These are phyloP conservation scores for Theobroma cacao DNA, from an alignment of 345 rosid genomes.

Conservation along the genomic window DNA sequence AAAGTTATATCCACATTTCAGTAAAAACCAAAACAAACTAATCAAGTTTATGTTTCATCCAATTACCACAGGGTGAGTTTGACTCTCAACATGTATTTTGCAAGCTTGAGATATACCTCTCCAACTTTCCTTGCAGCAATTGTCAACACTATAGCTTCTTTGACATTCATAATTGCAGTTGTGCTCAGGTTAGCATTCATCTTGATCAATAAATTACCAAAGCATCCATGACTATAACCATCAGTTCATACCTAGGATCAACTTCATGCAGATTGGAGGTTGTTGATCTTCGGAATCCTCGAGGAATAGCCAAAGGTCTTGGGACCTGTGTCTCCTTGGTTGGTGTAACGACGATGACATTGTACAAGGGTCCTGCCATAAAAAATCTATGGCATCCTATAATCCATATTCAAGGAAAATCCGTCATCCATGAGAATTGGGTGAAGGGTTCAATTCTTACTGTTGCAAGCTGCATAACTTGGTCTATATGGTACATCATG, in stretches of 20 bases:
- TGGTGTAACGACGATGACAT: slow-evolving; percentile 55
- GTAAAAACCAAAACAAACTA: not conserved
- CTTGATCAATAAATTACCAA: not conserved
- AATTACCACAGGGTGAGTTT: slow-evolving; percentile 48
- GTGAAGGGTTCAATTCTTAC: slow-evolving; percentile 58
- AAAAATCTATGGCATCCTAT: slow-evolving; percentile 38
- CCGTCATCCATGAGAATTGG: slow-evolving; percentile 44
- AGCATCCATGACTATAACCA: not conserved
- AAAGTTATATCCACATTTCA: not conserved
- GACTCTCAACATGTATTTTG: slow-evolving; percentile 56
- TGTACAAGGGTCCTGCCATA: slow-evolving; percentile 51
- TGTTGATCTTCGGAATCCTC: slow-evolving; percentile 44
- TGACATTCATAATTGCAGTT: slow-evolving; percentile 49
- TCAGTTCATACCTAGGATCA: not conserved
- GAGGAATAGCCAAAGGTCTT: slow-evolving; percentile 53
- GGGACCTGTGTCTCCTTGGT: slow-evolving; percentile 51
- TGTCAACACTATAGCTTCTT: slow-evolving; percentile 47
- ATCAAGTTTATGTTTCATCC: not conserved
- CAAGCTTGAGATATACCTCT: slow-evolving; percentile 53
- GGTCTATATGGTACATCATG: slow-evolving; percentile 68
- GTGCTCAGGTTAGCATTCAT: slow-evolving; percentile 31
- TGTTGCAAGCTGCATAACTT: slow-evolving; percentile 55
- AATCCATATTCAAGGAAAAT: slow-evolving; percentile 31
- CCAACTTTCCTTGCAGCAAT: slow-evolving; percentile 47
- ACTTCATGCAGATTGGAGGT: slow-evolving; percentile 43